These are phyloP conservation scores for Trebouxia sp. DNA, from an alignment of 139 green algal genomes.

Conservation along the genomic window DNA sequence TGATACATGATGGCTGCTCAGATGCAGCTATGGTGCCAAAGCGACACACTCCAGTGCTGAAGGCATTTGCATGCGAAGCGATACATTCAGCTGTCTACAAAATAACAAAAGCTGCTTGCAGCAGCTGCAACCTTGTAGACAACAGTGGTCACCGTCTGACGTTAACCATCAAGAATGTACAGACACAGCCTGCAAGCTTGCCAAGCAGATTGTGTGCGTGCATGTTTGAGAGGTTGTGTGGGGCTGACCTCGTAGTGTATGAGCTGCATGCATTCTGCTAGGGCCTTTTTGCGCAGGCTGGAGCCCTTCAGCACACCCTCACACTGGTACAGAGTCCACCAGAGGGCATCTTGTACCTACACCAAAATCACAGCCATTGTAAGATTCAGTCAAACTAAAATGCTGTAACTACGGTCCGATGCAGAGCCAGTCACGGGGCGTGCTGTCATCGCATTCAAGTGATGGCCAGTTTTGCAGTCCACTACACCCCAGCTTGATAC, in stretches of 20 bases:
- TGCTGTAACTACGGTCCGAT: too few relatives aligned
- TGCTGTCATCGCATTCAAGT: too few relatives aligned
- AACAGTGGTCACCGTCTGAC: too few relatives aligned
- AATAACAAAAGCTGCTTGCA: too few relatives aligned
- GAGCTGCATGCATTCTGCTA: conserved; percentile 87
- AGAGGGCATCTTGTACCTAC: conserved; percentile 81
- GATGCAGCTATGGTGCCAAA: neutral
- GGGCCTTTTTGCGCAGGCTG: conserved; percentile 70
- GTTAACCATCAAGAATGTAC: too few relatives aligned
- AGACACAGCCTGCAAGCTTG: too few relatives aligned
- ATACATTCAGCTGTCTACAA: too few relatives aligned
- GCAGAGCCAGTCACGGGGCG: too few relatives aligned
- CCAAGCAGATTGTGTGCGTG: neutral
- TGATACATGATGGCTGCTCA: neutral
- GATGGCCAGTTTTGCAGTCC: too few relatives aligned
- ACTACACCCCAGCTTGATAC: too few relatives aligned
- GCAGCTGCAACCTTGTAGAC: too few relatives aligned
- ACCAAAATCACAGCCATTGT: neutral
- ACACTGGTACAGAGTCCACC: conserved; percentile 84
- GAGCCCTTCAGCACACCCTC: conserved; percentile 76
- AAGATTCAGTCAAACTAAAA: neutral
- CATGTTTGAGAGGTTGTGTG: neutral
- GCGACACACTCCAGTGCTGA: neutral
- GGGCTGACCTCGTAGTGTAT: conserved; percentile 98
- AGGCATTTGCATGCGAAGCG: too few relatives aligned